Percentiles rank a stretch among this genome's conserved stretches.
Conservation (phyloP, 805 yeast genomes). For the Barnettozyma sp. region DNA sequence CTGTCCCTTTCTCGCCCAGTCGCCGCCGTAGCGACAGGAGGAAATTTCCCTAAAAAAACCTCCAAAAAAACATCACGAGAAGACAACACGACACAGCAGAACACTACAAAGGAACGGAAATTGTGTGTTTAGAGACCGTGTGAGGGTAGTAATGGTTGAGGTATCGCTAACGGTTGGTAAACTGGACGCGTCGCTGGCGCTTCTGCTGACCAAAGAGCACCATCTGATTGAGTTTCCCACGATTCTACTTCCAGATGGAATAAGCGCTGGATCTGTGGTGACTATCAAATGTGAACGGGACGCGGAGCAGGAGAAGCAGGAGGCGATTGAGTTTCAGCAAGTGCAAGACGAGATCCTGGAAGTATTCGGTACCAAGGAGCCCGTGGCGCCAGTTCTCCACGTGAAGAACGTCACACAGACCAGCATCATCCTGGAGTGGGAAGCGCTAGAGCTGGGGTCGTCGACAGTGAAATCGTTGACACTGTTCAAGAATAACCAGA, state of each 20-base stretch:
- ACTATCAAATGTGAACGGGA: constrained; percentile 81
- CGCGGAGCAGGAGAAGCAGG: constrained; percentile 53
- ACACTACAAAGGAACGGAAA: too few relatives aligned
- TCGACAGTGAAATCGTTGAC: constrained; percentile 70
- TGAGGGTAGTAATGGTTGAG: constrained; percentile 59
- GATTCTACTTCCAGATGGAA: constrained; percentile 80
- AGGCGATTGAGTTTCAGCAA: constrained; percentile 47
- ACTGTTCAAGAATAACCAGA: constrained; percentile 61
- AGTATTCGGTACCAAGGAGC: constrained; percentile 67
- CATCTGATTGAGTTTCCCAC: constrained; percentile 97
- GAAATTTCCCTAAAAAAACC: too few relatives aligned
- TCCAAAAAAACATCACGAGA: too few relatives aligned
- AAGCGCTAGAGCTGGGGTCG: constrained; percentile 73
- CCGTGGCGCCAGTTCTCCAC: constrained; percentile 62
- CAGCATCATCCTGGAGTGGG: constrained; percentile 94
- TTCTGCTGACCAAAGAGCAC: constrained; percentile 84
- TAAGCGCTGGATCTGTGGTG: constrained; percentile 86
- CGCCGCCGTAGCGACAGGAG: too few relatives aligned
- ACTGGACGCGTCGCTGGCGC: constrained; percentile 89
- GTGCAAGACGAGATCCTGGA: constrained; percentile 70
- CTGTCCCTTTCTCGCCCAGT: too few relatives aligned
- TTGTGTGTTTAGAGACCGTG: too few relatives aligned
- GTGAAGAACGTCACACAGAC: constrained; percentile 86
- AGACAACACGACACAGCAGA: too few relatives aligned
- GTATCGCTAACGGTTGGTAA: constrained; percentile 93